Evolutionary conservation across 306 rosid genomes (phyloP).

Genomic region (Vigna reflexopilosa): DNA sequence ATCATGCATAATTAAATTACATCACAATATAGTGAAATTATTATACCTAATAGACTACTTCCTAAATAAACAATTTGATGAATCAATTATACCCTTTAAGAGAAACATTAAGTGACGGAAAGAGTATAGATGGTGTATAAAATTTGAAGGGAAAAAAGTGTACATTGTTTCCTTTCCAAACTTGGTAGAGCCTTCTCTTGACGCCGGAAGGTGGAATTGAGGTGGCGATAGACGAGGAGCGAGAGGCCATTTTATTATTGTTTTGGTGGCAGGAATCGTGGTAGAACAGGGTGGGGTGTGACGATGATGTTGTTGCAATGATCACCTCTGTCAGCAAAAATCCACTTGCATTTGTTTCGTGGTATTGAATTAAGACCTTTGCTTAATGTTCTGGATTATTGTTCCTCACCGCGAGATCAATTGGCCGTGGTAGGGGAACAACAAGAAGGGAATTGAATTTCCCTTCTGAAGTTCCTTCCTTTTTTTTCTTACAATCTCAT

Average conservation of each 20-base stretch:
- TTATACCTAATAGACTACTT: neutral
- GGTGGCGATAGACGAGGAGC: slow-evolving; percentile 45
- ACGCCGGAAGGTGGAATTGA: slow-evolving; percentile 37
- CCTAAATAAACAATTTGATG: neutral
- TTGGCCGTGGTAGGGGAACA: slow-evolving; percentile 38
- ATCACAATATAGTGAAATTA: neutral
- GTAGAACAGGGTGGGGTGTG: slow-evolving; percentile 23
- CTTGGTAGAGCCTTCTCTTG: slow-evolving; percentile 58
- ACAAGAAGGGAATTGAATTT: slow-evolving; percentile 51
- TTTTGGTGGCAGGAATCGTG: neutral
- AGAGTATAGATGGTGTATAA: neutral
- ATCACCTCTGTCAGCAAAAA: slow-evolving; percentile 42
- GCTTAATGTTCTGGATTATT: slow-evolving; percentile 5
- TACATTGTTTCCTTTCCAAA: slow-evolving; percentile 90
- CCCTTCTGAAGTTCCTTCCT: slow-evolving; percentile 40
- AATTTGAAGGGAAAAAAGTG: neutral
- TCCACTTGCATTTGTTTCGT: slow-evolving; percentile 12
- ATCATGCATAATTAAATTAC: slow-evolving; percentile 16
- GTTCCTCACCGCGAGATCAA: slow-evolving; percentile 48
- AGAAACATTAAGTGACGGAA: neutral
- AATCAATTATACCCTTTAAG: slow-evolving; percentile 1
- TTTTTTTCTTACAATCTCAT: slow-evolving; percentile 41
- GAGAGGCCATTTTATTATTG: slow-evolving; percentile 45
- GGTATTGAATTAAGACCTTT: slow-evolving; percentile 16
- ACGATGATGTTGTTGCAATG: neutral